Evolutionary conservation across 2,329 filamentous ascomycete species (phyloP).

Genomic region (Dendryphion nanum): DNA sequence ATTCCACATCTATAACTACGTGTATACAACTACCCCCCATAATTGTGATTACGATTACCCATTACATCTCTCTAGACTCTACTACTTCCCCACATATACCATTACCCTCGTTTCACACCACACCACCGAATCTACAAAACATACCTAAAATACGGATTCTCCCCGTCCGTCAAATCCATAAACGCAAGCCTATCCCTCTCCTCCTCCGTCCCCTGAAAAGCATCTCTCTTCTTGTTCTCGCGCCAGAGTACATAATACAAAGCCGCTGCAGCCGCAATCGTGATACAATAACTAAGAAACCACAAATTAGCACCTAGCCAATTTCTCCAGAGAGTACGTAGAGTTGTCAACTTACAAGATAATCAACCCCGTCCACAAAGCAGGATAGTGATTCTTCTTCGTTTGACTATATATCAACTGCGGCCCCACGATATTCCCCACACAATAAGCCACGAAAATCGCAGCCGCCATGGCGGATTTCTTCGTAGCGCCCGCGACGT

Average conservation of each 20-base stretch:
- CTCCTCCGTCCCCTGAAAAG: conserved; percentile 53
- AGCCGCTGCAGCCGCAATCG: conserved; percentile 55
- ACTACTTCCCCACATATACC: conserved; percentile 2
- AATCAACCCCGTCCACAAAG: conserved; percentile 69
- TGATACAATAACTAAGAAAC: conserved; percentile 62
- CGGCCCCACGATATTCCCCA: conserved; percentile 74
- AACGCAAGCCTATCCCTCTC: conserved; percentile 53
- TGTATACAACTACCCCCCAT: no score
- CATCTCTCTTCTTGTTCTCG: conserved; percentile 49
- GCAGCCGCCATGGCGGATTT: conserved; percentile 74
- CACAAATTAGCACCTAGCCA: conserved; percentile 6
- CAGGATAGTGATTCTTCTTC: conserved; percentile 66
- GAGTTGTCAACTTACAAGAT: conserved; percentile 45
- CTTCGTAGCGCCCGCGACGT: conserved; percentile 74
- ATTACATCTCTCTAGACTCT: no score
- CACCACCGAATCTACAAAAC: conserved; percentile 41
- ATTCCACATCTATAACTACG: no score
- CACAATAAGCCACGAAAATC: conserved; percentile 73
- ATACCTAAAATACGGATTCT: conserved; percentile 60
- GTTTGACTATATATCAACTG: conserved; percentile 68
- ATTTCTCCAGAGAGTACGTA: background rate
- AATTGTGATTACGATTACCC: no score
- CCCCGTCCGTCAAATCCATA: conserved; percentile 55
- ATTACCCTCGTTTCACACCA: no score
- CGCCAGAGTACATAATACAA: conserved; percentile 59